These are phyloP conservation scores for Geotrichum macrosporum DNA, from an alignment of 1,139 yeast species.

Conservation along the genomic window DNA sequence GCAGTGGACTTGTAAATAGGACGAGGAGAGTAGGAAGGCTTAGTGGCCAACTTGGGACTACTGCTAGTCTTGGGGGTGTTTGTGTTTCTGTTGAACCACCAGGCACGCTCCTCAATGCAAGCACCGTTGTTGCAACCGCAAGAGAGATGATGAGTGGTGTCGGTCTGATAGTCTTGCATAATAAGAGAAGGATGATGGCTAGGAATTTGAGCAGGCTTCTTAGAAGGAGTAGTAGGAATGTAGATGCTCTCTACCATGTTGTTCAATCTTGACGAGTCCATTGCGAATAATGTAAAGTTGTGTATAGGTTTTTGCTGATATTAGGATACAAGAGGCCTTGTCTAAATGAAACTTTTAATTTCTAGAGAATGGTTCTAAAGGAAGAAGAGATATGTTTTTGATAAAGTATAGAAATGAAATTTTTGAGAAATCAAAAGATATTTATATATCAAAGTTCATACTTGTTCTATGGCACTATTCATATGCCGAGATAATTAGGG, in stretches of 20 bases:
- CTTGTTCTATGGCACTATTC: too few species aligned
- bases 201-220: conserved; percentile 28
- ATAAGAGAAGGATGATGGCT: conserved; percentile 21
- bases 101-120: conserved; percentile 47
- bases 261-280: conserved; percentile 44
- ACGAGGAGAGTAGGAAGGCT: conserved; percentile 1
- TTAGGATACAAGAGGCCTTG: too few species aligned
- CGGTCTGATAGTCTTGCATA: conserved; percentile 41
- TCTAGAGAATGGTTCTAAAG: too few species aligned
- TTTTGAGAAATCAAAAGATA: too few species aligned
- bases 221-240: conserved; percentile 38
- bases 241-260: conserved; percentile 44
- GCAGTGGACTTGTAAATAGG: conserved; percentile 5
- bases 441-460: too few species aligned
- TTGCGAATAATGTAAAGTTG: too few species aligned
- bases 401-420: too few species aligned
- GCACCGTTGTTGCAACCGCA: conserved; percentile 49
- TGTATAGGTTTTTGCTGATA: too few species aligned
- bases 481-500: too few species aligned
- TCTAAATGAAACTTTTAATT: too few species aligned
- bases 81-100: conserved; percentile 38
- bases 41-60: background rate
- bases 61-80: background rate
- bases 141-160: conserved; percentile 42
- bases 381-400: too few species aligned